These are phyloP conservation scores for Guadua angustifolia DNA, from an alignment of 176 grass and related monocot species.

Conservation along the genomic window DNA sequence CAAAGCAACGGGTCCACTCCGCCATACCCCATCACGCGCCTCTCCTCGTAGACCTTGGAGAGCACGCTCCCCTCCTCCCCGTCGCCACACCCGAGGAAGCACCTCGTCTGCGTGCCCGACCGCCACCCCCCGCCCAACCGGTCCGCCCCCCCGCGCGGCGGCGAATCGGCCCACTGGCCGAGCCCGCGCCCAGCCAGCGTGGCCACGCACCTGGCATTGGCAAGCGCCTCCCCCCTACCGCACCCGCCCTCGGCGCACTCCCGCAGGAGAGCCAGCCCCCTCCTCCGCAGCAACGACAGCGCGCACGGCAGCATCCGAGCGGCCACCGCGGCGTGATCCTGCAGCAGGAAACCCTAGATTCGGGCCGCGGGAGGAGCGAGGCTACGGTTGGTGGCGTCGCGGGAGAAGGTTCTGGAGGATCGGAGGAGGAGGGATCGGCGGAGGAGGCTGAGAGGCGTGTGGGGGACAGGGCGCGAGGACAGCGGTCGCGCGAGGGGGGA, in stretches of 20 bases:
- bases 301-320: constrained; percentile 55
- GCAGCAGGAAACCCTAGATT: constrained; percentile 50
- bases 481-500: not conserved
- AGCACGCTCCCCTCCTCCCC: constrained; percentile 84
- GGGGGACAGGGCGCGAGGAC: constrained; percentile 16
- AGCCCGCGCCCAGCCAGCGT: constrained; percentile 44
- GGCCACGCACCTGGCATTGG: constrained; percentile 62
- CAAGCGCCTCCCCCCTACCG: constrained; percentile 48
- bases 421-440: not conserved
- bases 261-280: constrained; percentile 49
- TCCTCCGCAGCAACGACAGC: constrained; percentile 53
- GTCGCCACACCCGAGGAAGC: constrained; percentile 80
- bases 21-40: constrained; percentile 79
- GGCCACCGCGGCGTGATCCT: constrained; percentile 33
- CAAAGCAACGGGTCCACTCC: not conserved
- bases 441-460: too few relatives aligned
- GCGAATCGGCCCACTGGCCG: constrained; percentile 35
- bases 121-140: constrained; percentile 31
- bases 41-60: constrained; percentile 89
- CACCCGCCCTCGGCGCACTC: constrained; percentile 35
- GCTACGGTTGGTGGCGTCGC: not conserved
- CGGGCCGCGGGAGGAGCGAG: not conserved
- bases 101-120: constrained; percentile 54
- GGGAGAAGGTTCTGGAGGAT: constrained; percentile 8
- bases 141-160: not conserved